Conservation (phyloP, 2,329 filamentous ascomycete genomes). For the Fusarium stilboides region DNA sequence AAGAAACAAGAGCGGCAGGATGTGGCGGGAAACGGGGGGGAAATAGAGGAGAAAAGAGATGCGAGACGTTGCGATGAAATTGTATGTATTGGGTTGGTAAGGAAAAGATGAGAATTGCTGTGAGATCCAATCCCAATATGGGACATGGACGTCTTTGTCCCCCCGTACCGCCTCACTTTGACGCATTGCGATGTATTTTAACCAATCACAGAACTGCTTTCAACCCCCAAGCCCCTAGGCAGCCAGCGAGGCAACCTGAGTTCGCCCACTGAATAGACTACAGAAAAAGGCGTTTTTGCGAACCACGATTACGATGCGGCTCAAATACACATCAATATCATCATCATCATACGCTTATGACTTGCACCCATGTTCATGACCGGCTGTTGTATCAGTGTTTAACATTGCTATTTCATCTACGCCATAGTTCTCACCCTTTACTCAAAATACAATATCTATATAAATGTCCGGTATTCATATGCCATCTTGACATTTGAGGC, state of each 20-base stretch:
- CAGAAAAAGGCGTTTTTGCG: conserved; percentile 21
- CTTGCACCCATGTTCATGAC: too few species aligned
- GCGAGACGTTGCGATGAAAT: conserved; percentile 14
- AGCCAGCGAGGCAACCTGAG: conserved; percentile 37
- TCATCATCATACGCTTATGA: too few species aligned
- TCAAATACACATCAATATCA: conserved; percentile 6
- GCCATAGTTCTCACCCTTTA: neutral
- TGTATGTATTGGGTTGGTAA: conserved; percentile 1
- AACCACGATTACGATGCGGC: conserved; percentile 35
- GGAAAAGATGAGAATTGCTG: neutral
- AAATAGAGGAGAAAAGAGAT: conserved; percentile 22
- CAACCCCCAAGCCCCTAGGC: conserved; percentile 39
- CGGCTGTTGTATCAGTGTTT: neutral
- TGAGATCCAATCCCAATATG: conserved; percentile 8
- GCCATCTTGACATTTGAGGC: neutral
- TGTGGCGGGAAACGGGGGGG: conserved; percentile 19
- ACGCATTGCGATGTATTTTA: conserved; percentile 23
- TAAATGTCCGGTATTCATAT: neutral
- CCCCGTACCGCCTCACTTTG: conserved; percentile 39
- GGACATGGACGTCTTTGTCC: conserved; percentile 17
- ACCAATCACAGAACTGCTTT: conserved; percentile 34
- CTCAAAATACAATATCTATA: neutral
- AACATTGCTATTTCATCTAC: neutral
- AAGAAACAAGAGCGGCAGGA: conserved; percentile 14
- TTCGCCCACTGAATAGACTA: conserved; percentile 25